Base-by-base conservation (phyloP, 2,329 filamentous ascomycete genomes). In the Karstenula rhodostoma region DNA sequence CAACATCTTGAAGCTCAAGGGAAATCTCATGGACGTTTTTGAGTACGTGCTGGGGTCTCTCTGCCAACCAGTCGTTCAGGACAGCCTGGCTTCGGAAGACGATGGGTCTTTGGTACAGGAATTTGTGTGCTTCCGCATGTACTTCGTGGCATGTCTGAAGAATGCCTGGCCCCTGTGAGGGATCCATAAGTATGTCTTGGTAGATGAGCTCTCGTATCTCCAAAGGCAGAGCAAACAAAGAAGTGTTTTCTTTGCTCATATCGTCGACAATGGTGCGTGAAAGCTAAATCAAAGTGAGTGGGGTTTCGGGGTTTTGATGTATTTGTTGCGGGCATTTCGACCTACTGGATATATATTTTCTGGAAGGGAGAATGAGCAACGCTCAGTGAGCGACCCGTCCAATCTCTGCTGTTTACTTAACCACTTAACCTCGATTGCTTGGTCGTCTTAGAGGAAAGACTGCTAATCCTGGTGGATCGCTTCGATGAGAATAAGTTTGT, bases 161-260 rank as follows among this genome's bases (percentile, higher is more conserved):
- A 12, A 78, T 49, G 9, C 66, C 59, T 13, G 69, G 51, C 19
- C 68, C 67, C 25, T 67, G 56, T 2, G 46, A 50, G 2, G 68
- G 59, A 12, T 67, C 62, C 43, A 59, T 32, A 4, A 78, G 57
- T 1, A 72, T 64, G 13, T 67, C 63, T 13, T 62, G 68, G 59
- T 76, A 77, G 10, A 76, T 67, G 32, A 68, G 29, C 37, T 73
- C 68, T 8, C 73, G 73, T 9, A 77, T 58, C 55, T 75, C 73
- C n/a, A 74, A 46, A 19, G 73, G 73, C 6, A 77, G 60, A 25
- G 61, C 49, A 43, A 71, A 62, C 4, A 74, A 51, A 12, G 56
- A 47, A 12, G 23, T 25, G 22, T 10, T 35, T 23, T 56, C 37
- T n/a, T 19, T 15, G 22, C 10, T 33, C 56, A 62, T 61, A 23